phyloP scores from a whole-genome alignment of 78 protist genomes.

The Isochrysis galbana region DNA sequence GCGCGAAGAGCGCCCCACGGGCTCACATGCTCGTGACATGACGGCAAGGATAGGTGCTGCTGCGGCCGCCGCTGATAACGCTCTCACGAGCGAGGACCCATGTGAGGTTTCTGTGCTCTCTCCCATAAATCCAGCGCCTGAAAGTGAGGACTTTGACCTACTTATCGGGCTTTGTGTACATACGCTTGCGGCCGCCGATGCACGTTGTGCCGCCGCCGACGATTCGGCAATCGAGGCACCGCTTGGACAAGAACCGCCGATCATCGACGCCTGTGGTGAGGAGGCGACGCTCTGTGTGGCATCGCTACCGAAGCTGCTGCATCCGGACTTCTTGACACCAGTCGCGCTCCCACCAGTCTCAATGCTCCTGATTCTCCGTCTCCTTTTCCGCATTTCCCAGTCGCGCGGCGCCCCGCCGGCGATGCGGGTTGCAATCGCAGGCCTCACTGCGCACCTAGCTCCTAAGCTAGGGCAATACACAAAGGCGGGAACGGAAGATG shows the following conservation, averaged over 20 bases:
- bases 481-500: not conserved
- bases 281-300: not conserved
- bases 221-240: too few species aligned
- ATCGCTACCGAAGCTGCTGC: not conserved
- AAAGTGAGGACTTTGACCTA: too few species aligned
- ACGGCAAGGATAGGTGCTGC: not conserved
- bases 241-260: too few species aligned
- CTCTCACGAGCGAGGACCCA: not conserved
- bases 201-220: too few species aligned
- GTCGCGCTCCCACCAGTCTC: not conserved
- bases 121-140: too few species aligned
- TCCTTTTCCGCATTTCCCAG: not conserved
- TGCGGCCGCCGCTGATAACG: not conserved
- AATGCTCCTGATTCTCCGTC: not conserved
- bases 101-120: not conserved
- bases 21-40: not conserved
- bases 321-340: not conserved
- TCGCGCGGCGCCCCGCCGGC: not conserved
- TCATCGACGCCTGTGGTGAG: not conserved
- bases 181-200: too few species aligned
- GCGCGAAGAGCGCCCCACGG: too few species aligned
- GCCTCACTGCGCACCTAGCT: not conserved
- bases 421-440: not conserved
- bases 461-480: not conserved
- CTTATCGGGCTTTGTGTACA: too few species aligned